Percentiles rank a stretch among this genome's conserved stretches.
Conservation (phyloP, 2,329 filamentous ascomycete genomes). For the Trichophyton equinum region DNA sequence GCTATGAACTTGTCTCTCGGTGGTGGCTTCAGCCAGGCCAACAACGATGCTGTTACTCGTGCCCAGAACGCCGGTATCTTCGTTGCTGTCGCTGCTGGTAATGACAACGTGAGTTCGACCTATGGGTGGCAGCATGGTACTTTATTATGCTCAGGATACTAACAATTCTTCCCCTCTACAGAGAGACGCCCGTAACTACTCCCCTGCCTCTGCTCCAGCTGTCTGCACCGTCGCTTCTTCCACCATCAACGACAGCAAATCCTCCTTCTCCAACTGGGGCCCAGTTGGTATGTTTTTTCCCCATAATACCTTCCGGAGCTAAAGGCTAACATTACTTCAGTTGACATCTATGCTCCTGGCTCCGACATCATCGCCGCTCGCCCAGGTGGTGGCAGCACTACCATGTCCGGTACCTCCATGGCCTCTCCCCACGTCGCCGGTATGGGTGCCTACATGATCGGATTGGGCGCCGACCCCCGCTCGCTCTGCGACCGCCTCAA, state of each 20-base stretch:
- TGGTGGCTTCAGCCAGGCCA: slow-evolving; percentile 24
- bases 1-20: slow-evolving; percentile 29
- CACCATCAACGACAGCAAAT: slow-evolving; percentile 22
- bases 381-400: slow-evolving; percentile 37
- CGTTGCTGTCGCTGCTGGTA: slow-evolving; percentile 32
- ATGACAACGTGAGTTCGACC: slow-evolving; percentile 20
- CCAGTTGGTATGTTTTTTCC: slow-evolving; percentile 21
- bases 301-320: slow-evolving; percentile 14
- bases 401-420: slow-evolving; percentile 28
- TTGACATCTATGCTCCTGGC: slow-evolving; percentile 48
- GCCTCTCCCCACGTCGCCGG: slow-evolving; percentile 39
- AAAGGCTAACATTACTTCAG: slow-evolving; percentile 13
- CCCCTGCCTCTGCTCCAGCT: slow-evolving; percentile 28
- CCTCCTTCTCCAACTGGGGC: slow-evolving; percentile 33
- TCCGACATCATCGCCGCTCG: slow-evolving; percentile 40
- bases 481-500: slow-evolving; percentile 40
- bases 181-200: slow-evolving; percentile 23
- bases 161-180: slow-evolving; percentile 5
- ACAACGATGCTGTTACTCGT: slow-evolving; percentile 30
- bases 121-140: not conserved
- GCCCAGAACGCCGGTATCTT: slow-evolving; percentile 29
- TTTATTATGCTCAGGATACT: not conserved
- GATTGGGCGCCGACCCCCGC: slow-evolving; percentile 35
- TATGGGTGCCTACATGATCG: slow-evolving; percentile 36
- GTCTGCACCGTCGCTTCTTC: slow-evolving; percentile 34